phyloP scores from a whole-genome alignment of 768 basidiomycete genomes.

The Trametes cingulata region DNA sequence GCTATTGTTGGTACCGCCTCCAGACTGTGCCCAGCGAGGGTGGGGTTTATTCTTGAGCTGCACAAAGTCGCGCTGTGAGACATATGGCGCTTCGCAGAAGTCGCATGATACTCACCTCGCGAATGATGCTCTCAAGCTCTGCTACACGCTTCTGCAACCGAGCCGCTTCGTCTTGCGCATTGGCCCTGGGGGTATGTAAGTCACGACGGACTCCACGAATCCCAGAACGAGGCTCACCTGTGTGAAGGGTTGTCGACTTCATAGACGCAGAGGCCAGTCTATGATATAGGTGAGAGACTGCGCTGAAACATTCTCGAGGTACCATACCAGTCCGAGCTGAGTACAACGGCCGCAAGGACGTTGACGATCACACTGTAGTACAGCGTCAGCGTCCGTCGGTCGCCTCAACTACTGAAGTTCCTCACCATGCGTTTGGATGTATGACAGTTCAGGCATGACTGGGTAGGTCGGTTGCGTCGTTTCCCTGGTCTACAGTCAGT shows the following conservation, averaged over 20 bases:
- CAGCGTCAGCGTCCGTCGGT: not conserved
- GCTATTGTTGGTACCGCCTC: slow-evolving; percentile 7
- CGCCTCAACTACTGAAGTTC: not conserved
- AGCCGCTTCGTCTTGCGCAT: slow-evolving; percentile 59
- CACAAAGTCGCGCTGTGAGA: not conserved
- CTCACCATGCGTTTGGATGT: slow-evolving; percentile 73
- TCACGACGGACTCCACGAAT: no score
- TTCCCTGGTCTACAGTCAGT: slow-evolving; percentile 27
- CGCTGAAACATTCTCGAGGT: not conserved
- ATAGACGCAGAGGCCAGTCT: slow-evolving; percentile 85
- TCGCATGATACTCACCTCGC: slow-evolving; percentile 51
- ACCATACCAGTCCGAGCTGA: slow-evolving; percentile 39
- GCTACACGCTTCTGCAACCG: slow-evolving; percentile 74
- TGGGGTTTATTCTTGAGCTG: slow-evolving; percentile 76
- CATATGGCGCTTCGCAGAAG: not conserved
- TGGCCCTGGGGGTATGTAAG: slow-evolving; percentile 3
- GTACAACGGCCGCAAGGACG: slow-evolving; percentile 50
- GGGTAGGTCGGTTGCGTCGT: slow-evolving; percentile 71
- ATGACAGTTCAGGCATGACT: slow-evolving; percentile 74
- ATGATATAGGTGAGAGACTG: not conserved
- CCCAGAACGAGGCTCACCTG: slow-evolving; percentile 38
- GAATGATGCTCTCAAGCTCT: slow-evolving; percentile 80
- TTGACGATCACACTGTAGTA: slow-evolving; percentile 45
- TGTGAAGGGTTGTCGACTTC: slow-evolving; percentile 77
- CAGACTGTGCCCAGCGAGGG: slow-evolving; percentile 53